phyloP scores from a whole-genome alignment of 140 eudicot species.

The Flaveria floridana region DNA sequence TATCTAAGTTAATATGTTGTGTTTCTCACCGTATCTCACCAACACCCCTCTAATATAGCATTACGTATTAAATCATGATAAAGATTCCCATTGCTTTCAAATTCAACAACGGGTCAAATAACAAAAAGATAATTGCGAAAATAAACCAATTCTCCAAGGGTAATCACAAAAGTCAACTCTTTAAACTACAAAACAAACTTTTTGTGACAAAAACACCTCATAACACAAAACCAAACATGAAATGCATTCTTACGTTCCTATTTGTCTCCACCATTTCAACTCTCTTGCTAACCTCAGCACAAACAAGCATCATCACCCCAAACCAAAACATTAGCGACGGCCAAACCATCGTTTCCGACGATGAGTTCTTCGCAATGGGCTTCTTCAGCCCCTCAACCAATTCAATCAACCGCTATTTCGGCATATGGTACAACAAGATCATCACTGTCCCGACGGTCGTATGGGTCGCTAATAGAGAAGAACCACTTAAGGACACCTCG shows the following conservation, averaged over 20 bases:
- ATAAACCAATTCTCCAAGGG: not conserved
- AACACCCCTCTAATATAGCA: too few species aligned
- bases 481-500: conserved; percentile 32
- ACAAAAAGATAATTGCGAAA: not conserved
- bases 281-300: conserved; percentile 19
- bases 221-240: conserved; percentile 19
- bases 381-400: conserved; percentile 33
- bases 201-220: conserved; percentile 10
- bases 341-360: conserved; percentile 37
- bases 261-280: conserved; percentile 22
- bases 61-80: too few species aligned
- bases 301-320: conserved; percentile 33
- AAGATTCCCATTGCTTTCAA: too few species aligned
- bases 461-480: conserved; percentile 47
- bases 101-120: too few species aligned
- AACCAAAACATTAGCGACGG: conserved; percentile 42
- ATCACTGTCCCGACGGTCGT: conserved; percentile 27
- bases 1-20: too few species aligned
- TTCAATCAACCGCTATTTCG: conserved; percentile 40
- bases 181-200: conserved; percentile 29
- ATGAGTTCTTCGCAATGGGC: conserved; percentile 36
- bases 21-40: too few species aligned
- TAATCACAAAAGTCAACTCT: conserved; percentile 23
- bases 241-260: conserved; percentile 11
- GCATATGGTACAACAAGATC: conserved; percentile 49